phyloP scores from a whole-genome alignment of 192 early-diverging fungal genomes.

The Chytriomyces confervae region DNA sequence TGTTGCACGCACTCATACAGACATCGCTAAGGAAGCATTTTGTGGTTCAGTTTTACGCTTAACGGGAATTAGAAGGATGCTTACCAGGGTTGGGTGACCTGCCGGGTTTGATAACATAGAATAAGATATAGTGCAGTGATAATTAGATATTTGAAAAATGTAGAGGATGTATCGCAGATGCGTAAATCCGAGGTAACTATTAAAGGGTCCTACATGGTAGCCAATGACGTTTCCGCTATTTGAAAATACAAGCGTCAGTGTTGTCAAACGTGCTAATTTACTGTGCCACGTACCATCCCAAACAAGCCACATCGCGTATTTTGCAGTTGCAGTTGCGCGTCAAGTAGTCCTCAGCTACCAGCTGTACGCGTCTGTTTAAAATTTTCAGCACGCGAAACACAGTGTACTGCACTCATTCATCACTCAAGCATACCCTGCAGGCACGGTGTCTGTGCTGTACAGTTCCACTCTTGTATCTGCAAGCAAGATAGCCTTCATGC shows the following conservation, averaged over 20 bases:
- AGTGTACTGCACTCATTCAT: not conserved
- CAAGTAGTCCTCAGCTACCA: conserved; percentile 81
- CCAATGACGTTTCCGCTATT: conserved; percentile 67
- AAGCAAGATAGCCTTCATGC: conserved; percentile 84
- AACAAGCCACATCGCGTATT: conserved; percentile 80
- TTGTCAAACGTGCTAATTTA: not conserved
- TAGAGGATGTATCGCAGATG: too few species aligned
- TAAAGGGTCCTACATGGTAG: conserved; percentile 56
- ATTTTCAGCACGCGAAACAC: not conserved
- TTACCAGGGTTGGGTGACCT: conserved; percentile 64
- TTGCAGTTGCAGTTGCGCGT: conserved; percentile 78
- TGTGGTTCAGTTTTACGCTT: not conserved
- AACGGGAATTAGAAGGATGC: not conserved
- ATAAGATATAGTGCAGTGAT: too few species aligned
- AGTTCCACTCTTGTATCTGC: conserved; percentile 77
- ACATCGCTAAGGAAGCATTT: conserved; percentile 60
- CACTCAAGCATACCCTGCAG: conserved; percentile 55
- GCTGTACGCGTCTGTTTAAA: conserved; percentile 58
- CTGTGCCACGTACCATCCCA: conserved; percentile 64
- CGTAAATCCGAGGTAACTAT: too few species aligned
- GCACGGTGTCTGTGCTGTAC: conserved; percentile 74
- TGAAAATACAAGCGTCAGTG: not conserved
- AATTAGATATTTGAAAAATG: too few species aligned
- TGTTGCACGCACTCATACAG: conserved; percentile 90
- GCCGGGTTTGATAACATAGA: too few species aligned